Evolutionary conservation across 1,284 basidiomycete genomes (phyloP), one percentile per base, ranked within the genome.

Genomic region (Lentinus polychrous): DNA sequence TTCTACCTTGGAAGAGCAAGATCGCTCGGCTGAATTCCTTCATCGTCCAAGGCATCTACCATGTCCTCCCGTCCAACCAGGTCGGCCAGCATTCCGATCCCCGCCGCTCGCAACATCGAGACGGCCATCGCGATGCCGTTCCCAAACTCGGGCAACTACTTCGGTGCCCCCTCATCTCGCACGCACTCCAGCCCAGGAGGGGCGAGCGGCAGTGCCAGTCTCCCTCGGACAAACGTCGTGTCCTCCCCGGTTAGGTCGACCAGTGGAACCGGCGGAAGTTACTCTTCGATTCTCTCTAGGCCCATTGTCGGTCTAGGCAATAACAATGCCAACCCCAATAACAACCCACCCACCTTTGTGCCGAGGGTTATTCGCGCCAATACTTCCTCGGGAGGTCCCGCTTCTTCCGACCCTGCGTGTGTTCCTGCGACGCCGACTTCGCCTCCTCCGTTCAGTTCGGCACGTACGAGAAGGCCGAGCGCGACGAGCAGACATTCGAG

Each of bases 61-160:
- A 83, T 81, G 78, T 70, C 70, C 38, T 68, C 67, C 35, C 66
- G 78, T 49, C 74, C 74, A 43, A 68, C 75, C 10, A 76, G 81
- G 62, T 78, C 81, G 0, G 70, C 80, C 18, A 83, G 74, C 57
- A 82, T 84, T 58, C 78, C 82, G 32, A 78, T 83, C 49, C 77
- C 78, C 14, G 69, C 73, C 14, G 65, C 70, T 50, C 73, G 81
- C 50, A 77, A 76, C 52, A 74, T 85, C 52, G 79, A 87, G 60
- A 74, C 74, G 46, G 71, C 78, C 42, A 76, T 86, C 32, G 71
- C 78, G 31, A 77, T 83, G 52, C 78, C 81, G 3, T 74, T 79
- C 56, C 46, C 63, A 55, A 38, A 46, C n/a, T 35, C 57, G 8
- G 6, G 18, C 20, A 27, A 11, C 12, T 11, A 44, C 39, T 17